Evolutionary conservation across 176 grass and related monocot species (phyloP).

Genomic region (Oryza meyeriana): DNA sequence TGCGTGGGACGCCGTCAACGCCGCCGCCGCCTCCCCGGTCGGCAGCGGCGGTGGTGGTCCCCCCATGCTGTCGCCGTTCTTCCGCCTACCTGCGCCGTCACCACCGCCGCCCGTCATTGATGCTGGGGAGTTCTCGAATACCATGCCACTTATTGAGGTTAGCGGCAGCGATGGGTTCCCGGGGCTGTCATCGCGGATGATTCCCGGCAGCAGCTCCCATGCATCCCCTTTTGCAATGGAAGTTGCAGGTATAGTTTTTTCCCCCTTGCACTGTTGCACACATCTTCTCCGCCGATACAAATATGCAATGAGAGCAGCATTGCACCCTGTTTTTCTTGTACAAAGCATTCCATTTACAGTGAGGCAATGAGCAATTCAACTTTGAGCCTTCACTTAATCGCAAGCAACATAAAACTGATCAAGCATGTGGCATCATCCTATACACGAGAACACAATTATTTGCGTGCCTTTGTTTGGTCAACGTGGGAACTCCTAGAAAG

Average conservation of each 20-base stretch:
- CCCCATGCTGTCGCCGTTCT: conserved; percentile 45
- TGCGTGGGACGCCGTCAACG: neutral
- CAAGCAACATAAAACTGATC: neutral
- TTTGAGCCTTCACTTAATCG: neutral
- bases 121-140: neutral
- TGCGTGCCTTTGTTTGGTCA: neutral
- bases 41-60: neutral
- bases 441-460: neutral
- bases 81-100: conserved; percentile 27
- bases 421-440: neutral
- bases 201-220: neutral
- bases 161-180: neutral
- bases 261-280: too few species aligned
- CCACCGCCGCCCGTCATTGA: neutral
- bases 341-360: neutral
- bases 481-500: too few species aligned
- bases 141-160: conserved; percentile 18
- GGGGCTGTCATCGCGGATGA: neutral
- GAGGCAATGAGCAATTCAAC: neutral
- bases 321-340: neutral
- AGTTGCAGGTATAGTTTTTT: conserved; percentile 30
- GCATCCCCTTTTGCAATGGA: neutral
- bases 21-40: neutral
- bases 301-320: neutral
- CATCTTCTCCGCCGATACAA: neutral